These are phyloP conservation scores for Exserohilum rostratum DNA, from an alignment of 2,329 filamentous ascomycete species.

Conservation along the genomic window DNA sequence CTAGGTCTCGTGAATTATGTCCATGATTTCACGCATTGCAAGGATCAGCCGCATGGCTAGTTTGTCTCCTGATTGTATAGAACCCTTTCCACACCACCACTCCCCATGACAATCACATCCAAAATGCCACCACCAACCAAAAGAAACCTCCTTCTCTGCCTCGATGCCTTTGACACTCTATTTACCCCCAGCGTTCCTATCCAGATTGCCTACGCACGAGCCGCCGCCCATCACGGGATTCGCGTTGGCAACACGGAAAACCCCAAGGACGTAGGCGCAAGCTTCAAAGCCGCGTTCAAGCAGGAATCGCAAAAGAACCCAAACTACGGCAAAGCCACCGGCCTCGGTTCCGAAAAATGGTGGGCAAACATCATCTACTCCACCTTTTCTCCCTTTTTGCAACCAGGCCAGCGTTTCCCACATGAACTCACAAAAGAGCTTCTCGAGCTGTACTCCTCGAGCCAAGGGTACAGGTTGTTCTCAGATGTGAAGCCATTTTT, in stretches of 20 bases:
- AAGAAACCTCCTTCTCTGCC: constrained; percentile 62
- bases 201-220: constrained; percentile 59
- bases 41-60: too few species aligned
- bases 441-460: constrained; percentile 60
- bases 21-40: too few species aligned
- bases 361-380: constrained; percentile 65
- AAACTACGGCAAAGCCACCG: constrained; percentile 64
- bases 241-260: constrained; percentile 49
- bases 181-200: constrained; percentile 61
- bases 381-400: constrained; percentile 49
- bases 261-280: constrained; percentile 41
- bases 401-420: constrained; percentile 48
- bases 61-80: too few species aligned
- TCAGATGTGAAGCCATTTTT: constrained; percentile 57
- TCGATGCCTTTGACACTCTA: constrained; percentile 71
- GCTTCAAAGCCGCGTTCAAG: constrained; percentile 55
- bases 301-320: constrained; percentile 56
- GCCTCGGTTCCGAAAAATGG: constrained; percentile 61
- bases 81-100: too few species aligned
- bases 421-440: constrained; percentile 56
- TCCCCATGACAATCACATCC: too few species aligned
- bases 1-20: too few species aligned
- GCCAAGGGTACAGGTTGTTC: constrained; percentile 59
- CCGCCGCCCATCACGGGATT: constrained; percentile 60
- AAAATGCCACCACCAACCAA: constrained; percentile 14